These are phyloP conservation scores for Heliamphora exappendiculata DNA, from an alignment of 148 eudicot genomes.

Conservation along the genomic window DNA sequence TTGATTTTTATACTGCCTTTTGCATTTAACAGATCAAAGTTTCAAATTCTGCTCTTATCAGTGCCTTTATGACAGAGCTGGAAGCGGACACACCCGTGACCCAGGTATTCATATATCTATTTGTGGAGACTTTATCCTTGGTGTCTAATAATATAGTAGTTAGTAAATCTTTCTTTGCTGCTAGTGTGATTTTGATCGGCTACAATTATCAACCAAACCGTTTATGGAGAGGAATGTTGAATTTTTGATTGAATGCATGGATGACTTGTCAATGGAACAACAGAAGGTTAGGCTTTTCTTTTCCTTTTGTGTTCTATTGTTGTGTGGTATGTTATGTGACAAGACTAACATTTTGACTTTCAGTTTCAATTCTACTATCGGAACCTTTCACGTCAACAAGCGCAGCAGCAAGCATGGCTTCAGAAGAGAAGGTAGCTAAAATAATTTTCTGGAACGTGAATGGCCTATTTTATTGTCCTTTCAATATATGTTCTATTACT, in stretches of 20 bases:
- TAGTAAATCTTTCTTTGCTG: conserved; percentile 5
- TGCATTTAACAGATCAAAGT: conserved; percentile 66
- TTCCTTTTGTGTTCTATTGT: not conserved
- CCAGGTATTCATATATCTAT: conserved; percentile 42
- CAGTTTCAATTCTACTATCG: conserved; percentile 82
- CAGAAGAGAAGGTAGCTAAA: conserved; percentile 73
- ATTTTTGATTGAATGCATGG: conserved; percentile 85
- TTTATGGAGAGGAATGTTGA: conserved; percentile 83
- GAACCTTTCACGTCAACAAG: conserved; percentile 73
- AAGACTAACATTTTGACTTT: conserved; percentile 11
- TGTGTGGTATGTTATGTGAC: conserved; percentile 9
- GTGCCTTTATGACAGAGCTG: conserved; percentile 91
- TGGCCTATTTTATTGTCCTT: not conserved
- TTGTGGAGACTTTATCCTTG: not conserved
- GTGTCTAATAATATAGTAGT: not conserved
- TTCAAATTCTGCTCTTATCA: conserved; percentile 89
- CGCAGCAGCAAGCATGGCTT: conserved; percentile 89
- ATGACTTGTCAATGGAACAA: conserved; percentile 77
- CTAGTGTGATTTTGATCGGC: conserved; percentile 81
- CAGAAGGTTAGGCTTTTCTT: conserved; percentile 51
- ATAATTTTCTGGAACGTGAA: not conserved
- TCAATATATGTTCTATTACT: not conserved
- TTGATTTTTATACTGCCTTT: not conserved
- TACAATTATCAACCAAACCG: conserved; percentile 70
- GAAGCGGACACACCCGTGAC: conserved; percentile 85